Evolutionary conservation across 1,139 yeast species (phyloP).

Genomic region (Eremothecium cymbalariae): DNA sequence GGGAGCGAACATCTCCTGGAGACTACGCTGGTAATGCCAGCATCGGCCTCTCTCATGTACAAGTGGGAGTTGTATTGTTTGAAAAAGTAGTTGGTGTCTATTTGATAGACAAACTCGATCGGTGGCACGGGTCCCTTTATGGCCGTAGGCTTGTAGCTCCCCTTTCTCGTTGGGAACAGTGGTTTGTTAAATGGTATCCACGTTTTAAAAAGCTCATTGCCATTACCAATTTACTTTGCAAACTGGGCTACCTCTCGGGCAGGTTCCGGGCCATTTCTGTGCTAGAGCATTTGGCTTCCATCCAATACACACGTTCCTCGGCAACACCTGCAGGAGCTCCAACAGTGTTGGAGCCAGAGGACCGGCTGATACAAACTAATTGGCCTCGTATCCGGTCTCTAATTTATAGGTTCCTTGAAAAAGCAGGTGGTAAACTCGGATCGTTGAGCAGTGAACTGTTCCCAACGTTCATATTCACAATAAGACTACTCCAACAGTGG

Average conservation of each 20-base stretch:
- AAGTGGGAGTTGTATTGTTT: slow-evolving; percentile 50
- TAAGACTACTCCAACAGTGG: slow-evolving; percentile 96
- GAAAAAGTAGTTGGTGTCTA: slow-evolving; percentile 65
- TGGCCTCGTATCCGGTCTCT: slow-evolving; percentile 1
- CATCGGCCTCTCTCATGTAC: slow-evolving; percentile 44
- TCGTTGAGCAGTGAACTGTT: slow-evolving; percentile 35
- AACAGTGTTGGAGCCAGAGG: not conserved
- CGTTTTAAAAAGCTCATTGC: slow-evolving; percentile 42
- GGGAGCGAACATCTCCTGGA: slow-evolving; percentile 33
- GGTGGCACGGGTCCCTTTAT: slow-evolving; percentile 53
- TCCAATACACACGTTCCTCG: slow-evolving; percentile 60
- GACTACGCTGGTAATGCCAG: slow-evolving; percentile 40
- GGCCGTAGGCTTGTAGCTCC: slow-evolving; percentile 34
- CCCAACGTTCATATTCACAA: slow-evolving; percentile 75
- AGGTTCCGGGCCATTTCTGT: slow-evolving; percentile 56
- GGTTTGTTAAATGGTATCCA: slow-evolving; percentile 58
- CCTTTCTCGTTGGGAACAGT: slow-evolving; percentile 33
- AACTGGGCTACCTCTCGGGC: slow-evolving; percentile 63
- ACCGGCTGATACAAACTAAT: slow-evolving; percentile 1
- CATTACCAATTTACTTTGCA: slow-evolving; percentile 48
- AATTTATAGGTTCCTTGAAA: not conserved
- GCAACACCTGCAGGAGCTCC: not conserved
- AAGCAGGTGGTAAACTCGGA: slow-evolving; percentile 1
- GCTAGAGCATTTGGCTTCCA: slow-evolving; percentile 52
- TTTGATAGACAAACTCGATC: slow-evolving; percentile 58